Evolutionary conservation across 2,329 filamentous ascomycete species (phyloP).

Genomic region (Colletotrichum sp.): DNA sequence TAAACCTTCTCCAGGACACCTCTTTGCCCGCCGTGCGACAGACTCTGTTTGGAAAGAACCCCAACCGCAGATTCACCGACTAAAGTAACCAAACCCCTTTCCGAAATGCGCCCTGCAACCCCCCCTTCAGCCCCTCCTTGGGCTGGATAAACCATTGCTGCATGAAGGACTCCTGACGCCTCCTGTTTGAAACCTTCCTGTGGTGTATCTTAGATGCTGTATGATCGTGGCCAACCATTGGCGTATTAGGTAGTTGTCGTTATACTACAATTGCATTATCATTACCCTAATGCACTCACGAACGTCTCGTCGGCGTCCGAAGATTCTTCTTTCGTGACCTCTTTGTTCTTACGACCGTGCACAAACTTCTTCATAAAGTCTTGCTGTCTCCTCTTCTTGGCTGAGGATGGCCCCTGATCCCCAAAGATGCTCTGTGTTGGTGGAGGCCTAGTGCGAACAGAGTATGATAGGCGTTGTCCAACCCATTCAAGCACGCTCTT

Average conservation of each 20-base stretch:
- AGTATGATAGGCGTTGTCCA: slow-evolving; percentile 73
- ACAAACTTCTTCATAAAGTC: slow-evolving; percentile 56
- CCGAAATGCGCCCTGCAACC: background rate
- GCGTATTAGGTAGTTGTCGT: slow-evolving; percentile 22
- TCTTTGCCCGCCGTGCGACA: slow-evolving; percentile 84
- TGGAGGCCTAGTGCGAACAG: slow-evolving; percentile 68
- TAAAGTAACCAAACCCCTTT: slow-evolving; percentile 47
- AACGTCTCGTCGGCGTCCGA: slow-evolving; percentile 18
- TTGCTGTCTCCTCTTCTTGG: slow-evolving; percentile 41
- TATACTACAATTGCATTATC: slow-evolving; percentile 16
- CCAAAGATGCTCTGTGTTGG: slow-evolving; percentile 58
- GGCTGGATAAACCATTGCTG: slow-evolving; percentile 5
- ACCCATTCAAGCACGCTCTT: slow-evolving; percentile 79
- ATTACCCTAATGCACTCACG: slow-evolving; percentile 12
- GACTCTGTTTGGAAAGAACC: slow-evolving; percentile 91
- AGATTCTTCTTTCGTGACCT: background rate
- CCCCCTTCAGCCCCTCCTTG: background rate
- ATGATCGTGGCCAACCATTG: slow-evolving; percentile 21
- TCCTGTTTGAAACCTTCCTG: slow-evolving; percentile 18
- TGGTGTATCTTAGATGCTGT: slow-evolving; percentile 26
- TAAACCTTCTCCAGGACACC: slow-evolving; percentile 83
- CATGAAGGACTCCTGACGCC: slow-evolving; percentile 15
- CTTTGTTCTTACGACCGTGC: slow-evolving; percentile 27
- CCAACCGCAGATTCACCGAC: slow-evolving; percentile 94
- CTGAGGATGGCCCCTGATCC: slow-evolving; percentile 39